Evolutionary conservation across 2,329 filamentous ascomycete genomes (phyloP), one percentile per base, ranked within the genome.

Genomic region (Penicillium concentricum): DNA sequence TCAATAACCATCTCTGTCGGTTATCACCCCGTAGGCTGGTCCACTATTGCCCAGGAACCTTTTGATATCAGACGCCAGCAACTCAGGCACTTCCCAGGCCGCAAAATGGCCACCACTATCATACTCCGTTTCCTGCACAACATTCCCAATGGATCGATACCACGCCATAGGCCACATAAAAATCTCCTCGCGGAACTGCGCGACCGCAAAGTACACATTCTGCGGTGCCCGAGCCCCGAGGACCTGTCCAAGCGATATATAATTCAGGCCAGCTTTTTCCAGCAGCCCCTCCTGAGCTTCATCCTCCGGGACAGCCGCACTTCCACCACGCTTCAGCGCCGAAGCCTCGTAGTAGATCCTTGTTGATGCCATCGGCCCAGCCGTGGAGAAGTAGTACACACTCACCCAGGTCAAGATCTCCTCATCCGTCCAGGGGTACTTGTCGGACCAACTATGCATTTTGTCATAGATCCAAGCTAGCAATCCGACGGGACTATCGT

Each of bases 381-480:
- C 86, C 0, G 76, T 81, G 9, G 84, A 87, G 73, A 91, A 91
- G 68, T 82, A 85, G 70, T 92, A 92, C 38, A 92, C 82, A 48
- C 80, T 84, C 0, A 92, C 74, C 90, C 89, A 93, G 0, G 86
- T 90, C 26, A 90, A 74, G 9, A 92, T 81, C 74, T 92, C 89
- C 53, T 92, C 88, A 59, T 91, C 86, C 0, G 84, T 87, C 89
- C 89, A 92, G 0, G 82, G 76, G 67, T 91, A 91, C 1, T 64
- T 66, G 65, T 92, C 89, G 0, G 86, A 86, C 90, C 89, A 93
- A 64, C 89, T 86, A 62, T 87, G 84, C 37, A 93, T 75, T 69
- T 93, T 93, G 74, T 93, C 90, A 62, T 89, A 89, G 34, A 93
- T 86, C 90, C 90, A 94, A 0, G 88, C 84, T 1, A 93, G 77